A percentile compares a stretch with the other conserved stretches of the same genome.
phyloP scores from a whole-genome alignment of 371 early-diverging fungal species.

The Syncephalis fuscata region DNA sequence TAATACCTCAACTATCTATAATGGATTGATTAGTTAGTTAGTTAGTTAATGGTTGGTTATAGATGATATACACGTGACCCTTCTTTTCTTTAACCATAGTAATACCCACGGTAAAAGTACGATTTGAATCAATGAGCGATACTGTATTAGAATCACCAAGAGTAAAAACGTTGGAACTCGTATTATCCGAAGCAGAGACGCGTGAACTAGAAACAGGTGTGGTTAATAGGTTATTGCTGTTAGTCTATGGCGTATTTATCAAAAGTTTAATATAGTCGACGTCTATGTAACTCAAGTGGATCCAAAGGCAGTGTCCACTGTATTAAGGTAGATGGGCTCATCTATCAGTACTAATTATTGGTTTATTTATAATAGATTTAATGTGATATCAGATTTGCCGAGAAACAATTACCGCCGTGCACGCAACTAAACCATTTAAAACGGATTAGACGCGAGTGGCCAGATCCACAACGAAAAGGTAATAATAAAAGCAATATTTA shows the following conservation, averaged over 20 bases:
- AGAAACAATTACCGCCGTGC: slow-evolving; percentile 17
- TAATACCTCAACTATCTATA: too few relatives aligned
- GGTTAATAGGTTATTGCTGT: neutral
- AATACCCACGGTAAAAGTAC: too few relatives aligned
- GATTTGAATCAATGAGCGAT: too few relatives aligned
- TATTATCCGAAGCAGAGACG: slow-evolving; percentile 18
- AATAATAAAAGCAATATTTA: slow-evolving; percentile 1
- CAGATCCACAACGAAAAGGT: slow-evolving; percentile 4
- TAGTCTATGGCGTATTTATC: neutral
- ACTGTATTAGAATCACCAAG: too few relatives aligned
- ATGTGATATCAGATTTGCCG: slow-evolving; percentile 15
- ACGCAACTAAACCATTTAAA: slow-evolving; percentile 22
- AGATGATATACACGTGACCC: too few relatives aligned
- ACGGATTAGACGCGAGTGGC: slow-evolving; percentile 13
- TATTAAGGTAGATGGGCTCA: slow-evolving; percentile 18
- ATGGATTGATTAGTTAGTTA: too few relatives aligned
- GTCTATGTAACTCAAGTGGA: slow-evolving; percentile 22
- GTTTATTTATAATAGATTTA: neutral
- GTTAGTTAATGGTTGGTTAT: too few relatives aligned
- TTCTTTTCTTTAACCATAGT: too few relatives aligned
- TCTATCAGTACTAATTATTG: neutral
- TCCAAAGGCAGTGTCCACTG: slow-evolving; percentile 16
- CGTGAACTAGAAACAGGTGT: slow-evolving; percentile 15
- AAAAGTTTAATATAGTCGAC: slow-evolving; percentile 4
- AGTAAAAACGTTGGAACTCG: slow-evolving; percentile 17